Evolutionary conservation across 2,329 filamentous ascomycete genomes (phyloP).

Genomic region (Scopulariopsis brevicaulis): DNA sequence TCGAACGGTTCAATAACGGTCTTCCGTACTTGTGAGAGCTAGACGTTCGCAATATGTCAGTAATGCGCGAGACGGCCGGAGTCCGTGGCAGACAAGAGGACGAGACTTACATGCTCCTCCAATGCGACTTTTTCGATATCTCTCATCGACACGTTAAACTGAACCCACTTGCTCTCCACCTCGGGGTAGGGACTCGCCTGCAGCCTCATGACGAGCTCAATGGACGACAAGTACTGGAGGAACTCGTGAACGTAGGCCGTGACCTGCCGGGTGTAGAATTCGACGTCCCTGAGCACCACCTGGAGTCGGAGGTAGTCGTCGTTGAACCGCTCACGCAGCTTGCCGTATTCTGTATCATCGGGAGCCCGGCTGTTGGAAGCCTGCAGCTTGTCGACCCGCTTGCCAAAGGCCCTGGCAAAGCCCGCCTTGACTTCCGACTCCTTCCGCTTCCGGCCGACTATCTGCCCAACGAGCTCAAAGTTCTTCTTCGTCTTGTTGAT

Average conservation of each 20-base stretch:
- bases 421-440: constrained; percentile 80
- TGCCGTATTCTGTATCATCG: constrained; percentile 73
- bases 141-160: constrained; percentile 76
- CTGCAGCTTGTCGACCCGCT: constrained; percentile 75
- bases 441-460: constrained; percentile 74
- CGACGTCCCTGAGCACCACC: constrained; percentile 86
- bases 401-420: constrained; percentile 79
- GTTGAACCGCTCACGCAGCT: constrained; percentile 74
- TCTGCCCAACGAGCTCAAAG: constrained; percentile 82
- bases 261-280: constrained; percentile 78
- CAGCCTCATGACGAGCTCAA: constrained; percentile 69
- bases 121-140: constrained; percentile 77
- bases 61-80: not conserved
- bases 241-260: constrained; percentile 73
- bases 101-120: constrained; percentile 63
- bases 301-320: constrained; percentile 89
- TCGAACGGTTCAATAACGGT: constrained; percentile 80
- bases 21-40: constrained; percentile 59
- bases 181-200: constrained; percentile 68
- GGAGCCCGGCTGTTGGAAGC: constrained; percentile 41
- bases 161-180: constrained; percentile 87
- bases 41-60: not conserved
- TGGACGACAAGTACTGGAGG: constrained; percentile 66
- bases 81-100: not conserved
- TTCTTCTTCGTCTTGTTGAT: constrained; percentile 97